These are phyloP conservation scores for Kwoniella europaea DNA, from an alignment of 768 basidiomycete genomes.

Conservation along the genomic window DNA sequence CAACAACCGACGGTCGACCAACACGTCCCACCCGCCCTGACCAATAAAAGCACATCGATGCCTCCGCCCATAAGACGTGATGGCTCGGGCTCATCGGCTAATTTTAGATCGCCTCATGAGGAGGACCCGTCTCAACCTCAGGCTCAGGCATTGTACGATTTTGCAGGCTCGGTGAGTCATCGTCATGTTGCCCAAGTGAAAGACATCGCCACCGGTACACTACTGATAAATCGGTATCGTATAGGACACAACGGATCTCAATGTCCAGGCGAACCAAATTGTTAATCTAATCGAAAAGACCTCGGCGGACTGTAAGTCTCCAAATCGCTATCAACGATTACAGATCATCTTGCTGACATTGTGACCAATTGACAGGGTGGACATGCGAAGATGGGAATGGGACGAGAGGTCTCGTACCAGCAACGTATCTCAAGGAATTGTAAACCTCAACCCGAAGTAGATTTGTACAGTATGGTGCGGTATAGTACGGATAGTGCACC, in stretches of 20 bases:
- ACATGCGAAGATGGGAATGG: slow-evolving; percentile 53
- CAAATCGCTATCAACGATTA: background rate
- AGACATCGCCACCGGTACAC: no score
- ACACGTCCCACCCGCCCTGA: slow-evolving; percentile 24
- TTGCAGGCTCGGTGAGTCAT: slow-evolving; percentile 36
- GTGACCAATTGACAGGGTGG: slow-evolving; percentile 40
- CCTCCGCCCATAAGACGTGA: slow-evolving; percentile 38
- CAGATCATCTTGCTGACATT: background rate
- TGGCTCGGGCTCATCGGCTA: slow-evolving; percentile 14
- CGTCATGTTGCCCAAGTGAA: background rate
- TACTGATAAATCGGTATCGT: background rate
- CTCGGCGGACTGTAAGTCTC: slow-evolving; percentile 47
- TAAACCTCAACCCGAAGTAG: background rate
- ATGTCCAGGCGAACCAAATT: slow-evolving; percentile 43
- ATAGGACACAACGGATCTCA: slow-evolving; percentile 42
- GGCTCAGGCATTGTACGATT: slow-evolving; percentile 50
- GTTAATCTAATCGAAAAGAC: slow-evolving; percentile 50
- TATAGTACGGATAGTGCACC: background rate
- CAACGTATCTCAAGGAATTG: slow-evolving; percentile 46
- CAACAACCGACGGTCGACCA: slow-evolving; percentile 24
- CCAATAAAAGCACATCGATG: slow-evolving; percentile 10
- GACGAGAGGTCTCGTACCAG: slow-evolving; percentile 44
- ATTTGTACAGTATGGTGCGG: background rate
- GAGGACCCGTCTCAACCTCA: slow-evolving; percentile 37
- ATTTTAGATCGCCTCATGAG: slow-evolving; percentile 9